These are phyloP conservation scores for Yarrowia sp. DNA, from an alignment of 805 yeast species.

Conservation along the genomic window DNA sequence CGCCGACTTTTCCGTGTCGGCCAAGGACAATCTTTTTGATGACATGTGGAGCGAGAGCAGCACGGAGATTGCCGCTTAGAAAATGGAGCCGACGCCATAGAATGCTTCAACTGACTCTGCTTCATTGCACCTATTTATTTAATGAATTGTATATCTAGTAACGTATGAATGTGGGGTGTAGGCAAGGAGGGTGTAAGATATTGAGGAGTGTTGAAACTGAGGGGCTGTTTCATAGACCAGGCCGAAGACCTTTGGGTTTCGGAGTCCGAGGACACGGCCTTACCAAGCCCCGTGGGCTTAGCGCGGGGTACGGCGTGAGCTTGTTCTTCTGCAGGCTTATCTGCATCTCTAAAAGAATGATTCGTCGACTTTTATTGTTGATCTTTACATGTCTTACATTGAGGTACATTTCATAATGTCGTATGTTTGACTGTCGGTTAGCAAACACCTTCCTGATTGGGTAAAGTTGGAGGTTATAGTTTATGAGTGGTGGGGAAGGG, in stretches of 20 bases:
- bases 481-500: not conserved
- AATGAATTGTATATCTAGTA: constrained; percentile 15
- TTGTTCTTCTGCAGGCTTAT: not conserved
- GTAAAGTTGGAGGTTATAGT: not conserved
- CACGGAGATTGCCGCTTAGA: constrained; percentile 7
- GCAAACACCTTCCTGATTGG: constrained; percentile 13
- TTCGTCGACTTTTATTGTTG: not conserved
- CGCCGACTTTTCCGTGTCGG: constrained; percentile 53
- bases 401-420: not conserved
- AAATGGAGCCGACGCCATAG: not conserved
- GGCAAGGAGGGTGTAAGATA: no score
- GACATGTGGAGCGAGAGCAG: constrained; percentile 29
- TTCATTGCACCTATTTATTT: not conserved
- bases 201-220: not conserved
- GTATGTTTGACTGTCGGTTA: not conserved
- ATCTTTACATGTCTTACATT: not conserved
- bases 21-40: constrained; percentile 43
- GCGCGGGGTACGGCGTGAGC: no score
- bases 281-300: no score
- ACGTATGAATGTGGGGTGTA: not conserved
- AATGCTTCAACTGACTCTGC: not conserved
- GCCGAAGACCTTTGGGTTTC: constrained; percentile 1
- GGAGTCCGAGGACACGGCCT: not conserved
- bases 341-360: not conserved
- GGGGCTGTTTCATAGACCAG: no score